These are phyloP conservation scores for Pyrenochaeta sp. DNA, from an alignment of 2,329 filamentous ascomycete genomes.

Conservation along the genomic window DNA sequence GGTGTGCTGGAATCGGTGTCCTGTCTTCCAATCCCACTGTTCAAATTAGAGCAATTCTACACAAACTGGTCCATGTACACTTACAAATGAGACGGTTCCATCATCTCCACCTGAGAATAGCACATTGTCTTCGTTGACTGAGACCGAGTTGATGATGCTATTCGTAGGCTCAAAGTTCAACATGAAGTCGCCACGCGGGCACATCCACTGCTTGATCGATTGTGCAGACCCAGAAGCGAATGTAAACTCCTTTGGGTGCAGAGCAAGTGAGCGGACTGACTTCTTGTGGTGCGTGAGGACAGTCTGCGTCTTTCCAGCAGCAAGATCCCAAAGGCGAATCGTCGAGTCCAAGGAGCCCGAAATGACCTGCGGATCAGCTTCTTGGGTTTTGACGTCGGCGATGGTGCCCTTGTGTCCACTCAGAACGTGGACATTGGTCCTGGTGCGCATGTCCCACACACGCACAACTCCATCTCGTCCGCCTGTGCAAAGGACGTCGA, in stretches of 20 bases:
- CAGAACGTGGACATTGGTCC: conserved; percentile 94
- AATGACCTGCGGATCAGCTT: conserved; percentile 95
- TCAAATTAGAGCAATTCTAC: no score
- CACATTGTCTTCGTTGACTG: conserved; percentile 94
- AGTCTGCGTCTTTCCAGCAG: conserved; percentile 94
- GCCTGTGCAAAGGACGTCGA: conserved; percentile 94
- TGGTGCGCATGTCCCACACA: conserved; percentile 96
- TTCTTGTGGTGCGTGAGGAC: conserved; percentile 99
- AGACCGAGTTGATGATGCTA: conserved; percentile 91
- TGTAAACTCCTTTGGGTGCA: conserved; percentile 92
- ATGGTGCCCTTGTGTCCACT: conserved; percentile 91
- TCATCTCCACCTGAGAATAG: conserved; percentile 96
- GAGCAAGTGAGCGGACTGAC: conserved; percentile 82
- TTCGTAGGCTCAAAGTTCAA: conserved; percentile 98
- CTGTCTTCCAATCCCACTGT: conserved; percentile 99
- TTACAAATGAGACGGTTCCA: conserved; percentile 83
- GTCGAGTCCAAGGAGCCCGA: conserved; percentile 82
- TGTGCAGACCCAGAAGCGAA: conserved; percentile 92
- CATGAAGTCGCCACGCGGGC: conserved; percentile 97
- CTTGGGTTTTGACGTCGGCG: conserved; percentile 88
- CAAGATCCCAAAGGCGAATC: conserved; percentile 81
- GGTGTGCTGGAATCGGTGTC: conserved; percentile 86
- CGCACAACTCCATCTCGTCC: conserved; percentile 92
- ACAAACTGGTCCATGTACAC: no score
- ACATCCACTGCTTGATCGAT: conserved; percentile 99